These are phyloP conservation scores for Rhizodiscina lignyota DNA, from an alignment of 495 filamentous ascomycete genomes.

Conservation along the genomic window DNA sequence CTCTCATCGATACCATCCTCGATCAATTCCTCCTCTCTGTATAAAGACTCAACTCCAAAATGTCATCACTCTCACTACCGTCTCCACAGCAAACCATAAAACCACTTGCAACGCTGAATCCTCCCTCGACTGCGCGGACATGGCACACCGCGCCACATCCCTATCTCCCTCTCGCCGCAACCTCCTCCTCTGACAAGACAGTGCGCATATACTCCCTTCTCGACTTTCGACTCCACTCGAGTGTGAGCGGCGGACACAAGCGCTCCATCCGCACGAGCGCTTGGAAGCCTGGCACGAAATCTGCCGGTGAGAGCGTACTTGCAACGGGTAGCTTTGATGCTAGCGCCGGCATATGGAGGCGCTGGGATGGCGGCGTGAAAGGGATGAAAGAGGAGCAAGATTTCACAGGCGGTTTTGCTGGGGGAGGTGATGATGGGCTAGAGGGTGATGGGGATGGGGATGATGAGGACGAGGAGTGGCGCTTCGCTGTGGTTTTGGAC, in stretches of 20 bases:
- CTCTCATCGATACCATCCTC: too few relatives aligned
- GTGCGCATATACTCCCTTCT: slow-evolving; percentile 77
- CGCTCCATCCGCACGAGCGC: slow-evolving; percentile 63
- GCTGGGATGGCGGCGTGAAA: slow-evolving; percentile 30
- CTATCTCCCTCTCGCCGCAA: slow-evolving; percentile 72
- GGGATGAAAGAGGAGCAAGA: slow-evolving; percentile 19
- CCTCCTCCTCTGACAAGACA: slow-evolving; percentile 68
- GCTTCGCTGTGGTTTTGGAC: slow-evolving; percentile 71
- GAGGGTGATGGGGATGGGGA: slow-evolving; percentile 18
- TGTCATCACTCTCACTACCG: too few relatives aligned
- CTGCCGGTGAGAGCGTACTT: slow-evolving; percentile 46
- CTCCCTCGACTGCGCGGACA: slow-evolving; percentile 57
- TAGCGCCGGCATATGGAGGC: slow-evolving; percentile 75
- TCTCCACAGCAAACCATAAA: too few relatives aligned
- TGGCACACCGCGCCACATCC: slow-evolving; percentile 82
- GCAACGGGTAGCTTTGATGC: slow-evolving; percentile 86
- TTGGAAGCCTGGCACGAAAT: slow-evolving; percentile 55
- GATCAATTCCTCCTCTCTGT: too few relatives aligned
- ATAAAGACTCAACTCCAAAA: too few relatives aligned
- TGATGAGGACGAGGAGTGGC: slow-evolving; percentile 61
- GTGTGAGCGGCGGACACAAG: slow-evolving; percentile 75
- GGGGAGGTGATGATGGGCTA: slow-evolving; percentile 9
- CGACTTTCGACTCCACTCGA: slow-evolving; percentile 59
- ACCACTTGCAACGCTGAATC: slow-evolving; percentile 34
- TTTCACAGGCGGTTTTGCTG: slow-evolving; percentile 14